Evolutionary conservation across 2,329 filamentous ascomycete genomes (phyloP).

Genomic region (Stemphylium beticola): DNA sequence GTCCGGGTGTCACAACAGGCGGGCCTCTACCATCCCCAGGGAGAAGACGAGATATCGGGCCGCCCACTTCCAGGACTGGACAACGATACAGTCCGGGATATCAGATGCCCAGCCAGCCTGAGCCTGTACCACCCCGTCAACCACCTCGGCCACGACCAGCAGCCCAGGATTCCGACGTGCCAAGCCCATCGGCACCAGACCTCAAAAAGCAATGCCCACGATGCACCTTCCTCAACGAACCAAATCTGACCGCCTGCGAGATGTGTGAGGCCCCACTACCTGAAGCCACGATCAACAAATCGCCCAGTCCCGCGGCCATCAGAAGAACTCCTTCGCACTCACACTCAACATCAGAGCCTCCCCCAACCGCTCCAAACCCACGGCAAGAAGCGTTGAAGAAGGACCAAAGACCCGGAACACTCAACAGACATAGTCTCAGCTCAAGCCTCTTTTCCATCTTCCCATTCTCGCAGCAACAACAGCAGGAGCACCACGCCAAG

Average conservation of each 20-base stretch:
- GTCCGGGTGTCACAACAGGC: slow-evolving; percentile 20
- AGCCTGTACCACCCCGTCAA: slow-evolving; percentile 21
- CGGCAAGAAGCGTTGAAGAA: slow-evolving; percentile 10
- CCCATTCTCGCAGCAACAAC: slow-evolving; percentile 43
- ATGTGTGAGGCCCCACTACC: slow-evolving; percentile 42
- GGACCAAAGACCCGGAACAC: slow-evolving; percentile 24
- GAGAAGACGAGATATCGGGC: slow-evolving; percentile 21
- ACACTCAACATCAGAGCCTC: slow-evolving; percentile 39
- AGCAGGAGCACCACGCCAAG: slow-evolving; percentile 39
- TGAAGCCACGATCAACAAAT: slow-evolving; percentile 28
- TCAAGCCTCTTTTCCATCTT: slow-evolving; percentile 45
- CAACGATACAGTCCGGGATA: slow-evolving; percentile 39
- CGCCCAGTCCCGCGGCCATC: slow-evolving; percentile 27
- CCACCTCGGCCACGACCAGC: slow-evolving; percentile 24
- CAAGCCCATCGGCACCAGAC: slow-evolving; percentile 31
- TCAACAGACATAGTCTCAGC: slow-evolving; percentile 43
- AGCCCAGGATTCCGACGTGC: slow-evolving; percentile 7
- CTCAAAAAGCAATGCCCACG: slow-evolving; percentile 44
- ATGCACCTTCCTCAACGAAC: slow-evolving; percentile 46
- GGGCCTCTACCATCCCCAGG: slow-evolving; percentile 8
- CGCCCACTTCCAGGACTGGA: slow-evolving; percentile 22
- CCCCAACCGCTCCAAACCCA: slow-evolving; percentile 16
- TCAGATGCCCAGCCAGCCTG: slow-evolving; percentile 28
- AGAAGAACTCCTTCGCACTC: slow-evolving; percentile 28
- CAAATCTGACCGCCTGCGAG: slow-evolving; percentile 39